These are phyloP conservation scores for Arthrocladium fulminans DNA, from an alignment of 2,329 filamentous ascomycete species.

Conservation along the genomic window DNA sequence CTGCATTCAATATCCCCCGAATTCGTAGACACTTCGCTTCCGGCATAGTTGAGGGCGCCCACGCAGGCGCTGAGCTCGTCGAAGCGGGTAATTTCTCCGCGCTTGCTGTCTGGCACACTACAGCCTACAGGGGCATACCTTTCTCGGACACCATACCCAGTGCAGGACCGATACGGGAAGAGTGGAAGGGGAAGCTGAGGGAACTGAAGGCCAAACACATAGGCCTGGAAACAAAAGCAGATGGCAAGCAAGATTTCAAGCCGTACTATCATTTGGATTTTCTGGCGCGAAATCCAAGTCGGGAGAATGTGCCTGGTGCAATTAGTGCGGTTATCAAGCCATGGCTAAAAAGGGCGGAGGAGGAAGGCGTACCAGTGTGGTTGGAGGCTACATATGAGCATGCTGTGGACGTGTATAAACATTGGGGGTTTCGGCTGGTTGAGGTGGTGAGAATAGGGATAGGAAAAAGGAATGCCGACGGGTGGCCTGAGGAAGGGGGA, in stretches of 20 bases:
- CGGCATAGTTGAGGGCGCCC: slow-evolving; percentile 16
- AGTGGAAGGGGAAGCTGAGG: slow-evolving; percentile 16
- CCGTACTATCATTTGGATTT: slow-evolving; percentile 21
- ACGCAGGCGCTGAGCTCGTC: slow-evolving; percentile 17
- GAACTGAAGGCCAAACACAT: slow-evolving; percentile 15
- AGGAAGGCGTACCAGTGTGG: slow-evolving; percentile 18
- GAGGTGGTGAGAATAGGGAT: slow-evolving; percentile 6
- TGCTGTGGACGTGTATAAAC: slow-evolving; percentile 17
- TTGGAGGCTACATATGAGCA: slow-evolving; percentile 17
- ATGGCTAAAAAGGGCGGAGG: slow-evolving; percentile 17
- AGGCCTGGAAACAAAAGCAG: neutral
- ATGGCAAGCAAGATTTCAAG: slow-evolving; percentile 7
- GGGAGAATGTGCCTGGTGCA: slow-evolving; percentile 12
- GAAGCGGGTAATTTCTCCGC: slow-evolving; percentile 20
- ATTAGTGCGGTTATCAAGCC: slow-evolving; percentile 19
- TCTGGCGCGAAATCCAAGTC: slow-evolving; percentile 16
- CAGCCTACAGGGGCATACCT: slow-evolving; percentile 14
- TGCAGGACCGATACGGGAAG: slow-evolving; percentile 13
- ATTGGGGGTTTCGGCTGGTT: slow-evolving; percentile 17
- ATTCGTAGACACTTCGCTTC: slow-evolving; percentile 15
- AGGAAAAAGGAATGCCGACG: neutral
- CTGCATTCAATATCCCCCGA: slow-evolving; percentile 12
- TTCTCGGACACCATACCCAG: slow-evolving; percentile 16
- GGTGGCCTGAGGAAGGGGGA: slow-evolving; percentile 4
- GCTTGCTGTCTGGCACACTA: slow-evolving; percentile 19